phyloP scores from a whole-genome alignment of 208 protist genomes.

The Naegleria lovaniensis region DNA sequence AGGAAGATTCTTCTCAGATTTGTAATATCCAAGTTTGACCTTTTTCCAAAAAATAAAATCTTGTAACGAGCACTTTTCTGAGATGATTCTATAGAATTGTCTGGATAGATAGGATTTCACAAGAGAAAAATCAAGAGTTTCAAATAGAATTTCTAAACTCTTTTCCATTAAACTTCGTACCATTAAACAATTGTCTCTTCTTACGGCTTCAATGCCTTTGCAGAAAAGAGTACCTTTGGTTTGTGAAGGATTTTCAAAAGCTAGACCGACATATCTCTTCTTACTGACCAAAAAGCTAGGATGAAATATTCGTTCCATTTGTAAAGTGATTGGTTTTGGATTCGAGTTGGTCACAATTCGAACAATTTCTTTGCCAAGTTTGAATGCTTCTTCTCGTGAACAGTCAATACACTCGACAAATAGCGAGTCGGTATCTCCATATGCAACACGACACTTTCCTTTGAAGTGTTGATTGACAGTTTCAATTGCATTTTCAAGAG shows the following conservation, averaged over 20 bases:
- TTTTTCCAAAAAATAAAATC: slow-evolving; percentile 72
- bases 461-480: slow-evolving; percentile 25
- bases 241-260: slow-evolving; percentile 51
- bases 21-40: slow-evolving; percentile 41
- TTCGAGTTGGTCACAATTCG: slow-evolving; percentile 33
- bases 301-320: slow-evolving; percentile 77
- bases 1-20: slow-evolving; percentile 19
- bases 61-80: slow-evolving; percentile 37
- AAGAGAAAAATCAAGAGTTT: slow-evolving; percentile 50
- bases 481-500: slow-evolving; percentile 52
- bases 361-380: slow-evolving; percentile 49
- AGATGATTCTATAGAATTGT: slow-evolving; percentile 32
- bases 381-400: slow-evolving; percentile 58
- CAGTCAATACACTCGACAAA: slow-evolving; percentile 55
- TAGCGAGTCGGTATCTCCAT: slow-evolving; percentile 74
- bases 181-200: slow-evolving; percentile 61
- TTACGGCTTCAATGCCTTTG: slow-evolving; percentile 72
- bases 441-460: slow-evolving; percentile 52
- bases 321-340: slow-evolving; percentile 55
- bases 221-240: slow-evolving; percentile 45
- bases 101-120: slow-evolving; percentile 57
- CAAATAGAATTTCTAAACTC: slow-evolving; percentile 53
- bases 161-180: slow-evolving; percentile 53
- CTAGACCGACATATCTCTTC: slow-evolving; percentile 70
- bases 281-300: slow-evolving; percentile 67